Percentiles rank a stretch among this genome's conserved stretches.
Conservation (phyloP, 176 grass and related monocot species). For the Carex cristatella region DNA sequence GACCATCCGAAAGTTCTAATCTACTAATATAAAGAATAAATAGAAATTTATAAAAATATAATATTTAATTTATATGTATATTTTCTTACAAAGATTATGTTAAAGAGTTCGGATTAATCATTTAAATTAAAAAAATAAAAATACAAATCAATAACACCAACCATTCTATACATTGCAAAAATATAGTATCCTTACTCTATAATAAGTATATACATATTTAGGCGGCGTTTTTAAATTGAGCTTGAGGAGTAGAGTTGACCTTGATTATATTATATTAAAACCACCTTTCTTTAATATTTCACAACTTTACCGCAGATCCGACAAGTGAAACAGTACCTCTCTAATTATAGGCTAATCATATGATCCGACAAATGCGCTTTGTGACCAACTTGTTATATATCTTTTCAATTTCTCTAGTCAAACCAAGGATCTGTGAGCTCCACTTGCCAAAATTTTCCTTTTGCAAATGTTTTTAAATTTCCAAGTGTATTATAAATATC, state of each 20-base stretch:
- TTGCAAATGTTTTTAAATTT: background rate
- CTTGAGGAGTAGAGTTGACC: background rate
- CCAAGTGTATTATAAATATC: background rate
- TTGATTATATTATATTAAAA: background rate
- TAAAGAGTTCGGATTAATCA: too few relatives aligned
- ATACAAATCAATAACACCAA: too few relatives aligned
- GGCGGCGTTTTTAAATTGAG: background rate
- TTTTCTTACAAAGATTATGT: too few relatives aligned
- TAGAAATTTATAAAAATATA: too few relatives aligned
- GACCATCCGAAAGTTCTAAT: too few relatives aligned
- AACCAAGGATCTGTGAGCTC: background rate
- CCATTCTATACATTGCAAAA: too few relatives aligned
- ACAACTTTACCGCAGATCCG: background rate
- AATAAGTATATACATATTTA: background rate
- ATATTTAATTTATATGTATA: too few relatives aligned
- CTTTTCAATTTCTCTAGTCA: background rate
- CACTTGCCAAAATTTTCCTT: background rate
- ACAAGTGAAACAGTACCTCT: background rate
- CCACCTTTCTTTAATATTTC: background rate
- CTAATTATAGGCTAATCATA: constrained; percentile 18
- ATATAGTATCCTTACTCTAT: background rate
- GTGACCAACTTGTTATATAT: background rate
- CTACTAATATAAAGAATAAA: too few relatives aligned
- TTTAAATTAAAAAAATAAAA: too few relatives aligned
- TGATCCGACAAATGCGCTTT: background rate